A percentile compares a stretch with the other conserved stretches of the same genome.
Evolutionary conservation across 768 basidiomycete genomes (phyloP).

Genomic region (Suillus occidentalis): DNA sequence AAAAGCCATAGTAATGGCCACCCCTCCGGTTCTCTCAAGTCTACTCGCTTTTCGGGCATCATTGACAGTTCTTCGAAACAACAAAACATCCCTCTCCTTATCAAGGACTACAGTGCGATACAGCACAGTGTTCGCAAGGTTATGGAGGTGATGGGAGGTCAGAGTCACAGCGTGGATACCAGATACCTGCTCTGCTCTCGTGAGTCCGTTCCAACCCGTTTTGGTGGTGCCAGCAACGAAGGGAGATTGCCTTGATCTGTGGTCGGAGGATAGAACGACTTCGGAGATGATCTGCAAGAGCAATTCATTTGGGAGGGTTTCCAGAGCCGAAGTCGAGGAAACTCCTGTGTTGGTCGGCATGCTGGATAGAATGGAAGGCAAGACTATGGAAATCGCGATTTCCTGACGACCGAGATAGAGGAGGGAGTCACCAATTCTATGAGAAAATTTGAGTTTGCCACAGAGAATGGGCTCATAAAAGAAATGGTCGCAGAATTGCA

Average conservation of each 20-base stretch:
- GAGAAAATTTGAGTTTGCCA: not conserved
- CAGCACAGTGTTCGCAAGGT: conserved; percentile 35
- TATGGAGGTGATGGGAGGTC: conserved; percentile 28
- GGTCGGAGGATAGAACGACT: conserved; percentile 1
- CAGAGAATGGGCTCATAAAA: not conserved
- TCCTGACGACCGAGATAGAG: not conserved
- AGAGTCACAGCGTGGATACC: conserved; percentile 23
- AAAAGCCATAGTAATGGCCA: conserved; percentile 20
- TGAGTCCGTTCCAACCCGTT: not conserved
- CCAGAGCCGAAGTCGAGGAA: not conserved
- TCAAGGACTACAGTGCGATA: conserved; percentile 42
- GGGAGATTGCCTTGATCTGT: not conserved
- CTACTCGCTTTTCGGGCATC: conserved; percentile 17
- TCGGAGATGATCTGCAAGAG: conserved; percentile 8
- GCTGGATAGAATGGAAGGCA: not conserved
- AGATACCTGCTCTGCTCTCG: conserved; percentile 3
- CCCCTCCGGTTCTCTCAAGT: not conserved
- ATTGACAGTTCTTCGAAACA: conserved; percentile 38
- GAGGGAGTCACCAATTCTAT: not conserved
- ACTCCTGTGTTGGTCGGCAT: not conserved
- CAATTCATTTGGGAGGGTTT: conserved; percentile 6
- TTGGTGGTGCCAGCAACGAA: not conserved
- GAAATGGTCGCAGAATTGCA: conserved; percentile 8
- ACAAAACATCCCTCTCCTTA: conserved; percentile 26
- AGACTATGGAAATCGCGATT: not conserved